These are phyloP conservation scores for Cephalotrichum gorgonifer DNA, from an alignment of 2,329 filamentous ascomycete genomes.

Conservation along the genomic window DNA sequence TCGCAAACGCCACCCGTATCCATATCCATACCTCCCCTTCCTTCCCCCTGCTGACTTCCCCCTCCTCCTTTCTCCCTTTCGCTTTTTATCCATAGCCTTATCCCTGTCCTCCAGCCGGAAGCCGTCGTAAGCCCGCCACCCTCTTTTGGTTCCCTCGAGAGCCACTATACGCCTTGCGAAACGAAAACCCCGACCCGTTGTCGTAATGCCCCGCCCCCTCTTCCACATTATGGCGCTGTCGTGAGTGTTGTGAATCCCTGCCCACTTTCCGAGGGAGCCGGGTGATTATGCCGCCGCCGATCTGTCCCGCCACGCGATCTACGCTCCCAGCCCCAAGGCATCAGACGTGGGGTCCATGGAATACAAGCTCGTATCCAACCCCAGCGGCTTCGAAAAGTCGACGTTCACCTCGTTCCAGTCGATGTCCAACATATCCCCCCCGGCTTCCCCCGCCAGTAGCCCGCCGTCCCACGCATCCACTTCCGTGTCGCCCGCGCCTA, in stretches of 20 bases:
- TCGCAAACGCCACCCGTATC: too few species aligned
- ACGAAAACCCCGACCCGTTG: background rate
- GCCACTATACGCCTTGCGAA: background rate
- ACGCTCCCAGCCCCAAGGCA: too few species aligned
- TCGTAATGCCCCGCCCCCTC: too few species aligned
- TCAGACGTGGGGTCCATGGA: conserved; percentile 17
- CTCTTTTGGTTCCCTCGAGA: background rate
- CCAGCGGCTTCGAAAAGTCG: conserved; percentile 42
- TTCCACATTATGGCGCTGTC: background rate
- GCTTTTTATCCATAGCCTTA: background rate
- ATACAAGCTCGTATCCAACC: conserved; percentile 34
- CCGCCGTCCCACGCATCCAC: background rate
- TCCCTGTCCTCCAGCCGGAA: background rate
- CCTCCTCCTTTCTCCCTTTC: background rate
- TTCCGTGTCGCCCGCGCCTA: background rate
- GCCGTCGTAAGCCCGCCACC: background rate
- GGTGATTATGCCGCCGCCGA: too few species aligned
- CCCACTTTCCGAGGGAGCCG: too few species aligned
- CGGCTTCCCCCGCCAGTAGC: conserved; percentile 13
- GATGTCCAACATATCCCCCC: conserved; percentile 14
- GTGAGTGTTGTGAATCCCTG: background rate
- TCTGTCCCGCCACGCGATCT: too few species aligned
- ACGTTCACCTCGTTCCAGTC: conserved; percentile 40
- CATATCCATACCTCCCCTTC: too few species aligned
- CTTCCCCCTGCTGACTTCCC: too few species aligned